phyloP scores from a whole-genome alignment of 2,329 filamentous ascomycete species.

The Botrytis fragariae region DNA sequence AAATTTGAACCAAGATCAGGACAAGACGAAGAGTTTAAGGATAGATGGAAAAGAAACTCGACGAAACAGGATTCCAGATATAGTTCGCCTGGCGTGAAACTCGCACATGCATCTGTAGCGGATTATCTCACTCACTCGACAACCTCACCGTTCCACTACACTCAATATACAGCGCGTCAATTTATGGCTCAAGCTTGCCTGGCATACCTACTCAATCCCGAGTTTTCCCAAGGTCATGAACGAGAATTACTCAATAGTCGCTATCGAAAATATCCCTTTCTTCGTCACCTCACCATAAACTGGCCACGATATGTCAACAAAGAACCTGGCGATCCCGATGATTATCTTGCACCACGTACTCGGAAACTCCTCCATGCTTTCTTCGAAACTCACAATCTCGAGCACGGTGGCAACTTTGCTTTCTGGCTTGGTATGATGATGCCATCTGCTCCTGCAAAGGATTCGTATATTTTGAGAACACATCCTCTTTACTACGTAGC shows the following conservation, averaged over 20 bases:
- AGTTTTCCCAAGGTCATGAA: slow-evolving; percentile 22
- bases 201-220: slow-evolving; percentile 25
- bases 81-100: slow-evolving; percentile 17
- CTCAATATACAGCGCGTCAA: slow-evolving; percentile 22
- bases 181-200: slow-evolving; percentile 26
- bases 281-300: slow-evolving; percentile 22
- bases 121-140: slow-evolving; percentile 27
- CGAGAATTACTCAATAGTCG: not conserved
- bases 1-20: slow-evolving; percentile 6
- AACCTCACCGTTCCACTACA: slow-evolving; percentile 25
- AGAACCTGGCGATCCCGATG: slow-evolving; percentile 15
- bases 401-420: slow-evolving; percentile 26
- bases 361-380: slow-evolving; percentile 24
- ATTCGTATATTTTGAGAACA: slow-evolving; percentile 19
- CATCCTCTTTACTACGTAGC: slow-evolving; percentile 31
- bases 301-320: slow-evolving; percentile 22
- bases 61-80: not conserved
- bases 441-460: slow-evolving; percentile 17
- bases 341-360: slow-evolving; percentile 20
- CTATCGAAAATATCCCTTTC: slow-evolving; percentile 22
- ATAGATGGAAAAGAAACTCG: slow-evolving; percentile 1
- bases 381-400: slow-evolving; percentile 25
- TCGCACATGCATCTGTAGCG: slow-evolving; percentile 31
- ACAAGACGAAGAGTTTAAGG: not conserved
- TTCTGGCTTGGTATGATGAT: slow-evolving; percentile 29